phyloP scores from a whole-genome alignment of 2,329 filamentous ascomycete genomes.

The Phyllosticta paracitricarpa region DNA sequence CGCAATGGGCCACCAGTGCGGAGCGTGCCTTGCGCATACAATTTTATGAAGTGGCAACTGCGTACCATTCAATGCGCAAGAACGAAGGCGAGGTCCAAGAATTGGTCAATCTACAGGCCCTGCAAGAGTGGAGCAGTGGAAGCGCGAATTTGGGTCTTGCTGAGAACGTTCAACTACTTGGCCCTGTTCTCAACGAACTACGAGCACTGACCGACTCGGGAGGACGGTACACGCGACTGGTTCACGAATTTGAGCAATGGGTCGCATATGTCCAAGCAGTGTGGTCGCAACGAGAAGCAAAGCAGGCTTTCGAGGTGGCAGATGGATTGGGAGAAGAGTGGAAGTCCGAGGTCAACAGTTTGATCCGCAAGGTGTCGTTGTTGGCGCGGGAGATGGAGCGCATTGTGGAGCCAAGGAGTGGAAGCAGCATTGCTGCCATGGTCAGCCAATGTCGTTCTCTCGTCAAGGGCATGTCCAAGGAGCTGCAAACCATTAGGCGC shows the following conservation, averaged over 20 bases:
- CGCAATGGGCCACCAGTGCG: conserved; percentile 25
- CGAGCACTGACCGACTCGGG: conserved; percentile 22
- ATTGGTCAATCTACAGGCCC: conserved; percentile 25
- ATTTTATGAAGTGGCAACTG: conserved; percentile 28
- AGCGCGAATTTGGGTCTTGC: conserved; percentile 20
- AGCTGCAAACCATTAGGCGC: conserved; percentile 24
- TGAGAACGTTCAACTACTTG: conserved; percentile 27
- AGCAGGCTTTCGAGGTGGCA: conserved; percentile 7
- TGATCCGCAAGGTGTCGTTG: conserved; percentile 25
- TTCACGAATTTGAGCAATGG: conserved; percentile 25
- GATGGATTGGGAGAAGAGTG: conserved; percentile 25
- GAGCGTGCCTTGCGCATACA: conserved; percentile 20
- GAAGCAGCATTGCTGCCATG: conserved; percentile 25
- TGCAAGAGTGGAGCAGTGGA: conserved; percentile 25
- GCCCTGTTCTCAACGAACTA: conserved; percentile 26
- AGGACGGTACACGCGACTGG: conserved; percentile 23
- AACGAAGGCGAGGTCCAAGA: conserved; percentile 27
- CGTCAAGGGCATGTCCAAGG: conserved; percentile 22
- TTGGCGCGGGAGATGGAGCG: conserved; percentile 23
- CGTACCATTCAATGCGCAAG: conserved; percentile 25
- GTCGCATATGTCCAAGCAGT: conserved; percentile 20
- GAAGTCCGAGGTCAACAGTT: conserved; percentile 23
- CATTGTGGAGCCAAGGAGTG: conserved; percentile 19
- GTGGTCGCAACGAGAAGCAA: conserved; percentile 15
- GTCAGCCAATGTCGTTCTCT: conserved; percentile 22